phyloP scores from a whole-genome alignment of 441 rosid species.

The Gossypium schwendimanii region DNA sequence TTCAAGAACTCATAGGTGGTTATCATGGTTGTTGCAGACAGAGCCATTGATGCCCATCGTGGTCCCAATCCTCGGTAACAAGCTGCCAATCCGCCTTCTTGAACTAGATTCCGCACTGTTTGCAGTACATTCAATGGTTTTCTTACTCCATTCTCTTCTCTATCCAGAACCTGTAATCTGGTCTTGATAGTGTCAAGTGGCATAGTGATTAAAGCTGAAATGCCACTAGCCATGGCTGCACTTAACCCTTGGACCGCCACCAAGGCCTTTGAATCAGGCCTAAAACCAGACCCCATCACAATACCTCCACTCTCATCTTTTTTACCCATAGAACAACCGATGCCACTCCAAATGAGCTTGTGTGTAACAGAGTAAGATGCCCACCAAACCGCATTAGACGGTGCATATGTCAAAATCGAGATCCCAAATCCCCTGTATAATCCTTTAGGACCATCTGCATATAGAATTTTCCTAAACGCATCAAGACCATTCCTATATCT shows the following conservation, averaged over 20 bases:
- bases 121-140: conserved; percentile 41
- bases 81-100: conserved; percentile 53
- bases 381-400: conserved; percentile 72
- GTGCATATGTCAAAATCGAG: conserved; percentile 66
- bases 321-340: conserved; percentile 35
- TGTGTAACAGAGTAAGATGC: conserved; percentile 57
- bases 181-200: conserved; percentile 91
- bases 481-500: conserved; percentile 55
- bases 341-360: conserved; percentile 42
- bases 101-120: conserved; percentile 36
- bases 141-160: conserved; percentile 59
- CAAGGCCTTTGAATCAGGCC: conserved; percentile 56
- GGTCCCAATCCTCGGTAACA: conserved; percentile 70
- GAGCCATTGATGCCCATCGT: conserved; percentile 62
- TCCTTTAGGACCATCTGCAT: conserved; percentile 51
- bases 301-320: conserved; percentile 18
- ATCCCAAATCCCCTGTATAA: conserved; percentile 67
- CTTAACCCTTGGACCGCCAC: conserved; percentile 72
- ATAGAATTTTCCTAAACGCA: conserved; percentile 51
- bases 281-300: conserved; percentile 14
- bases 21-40: conserved; percentile 63
- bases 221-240: conserved; percentile 81
- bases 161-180: conserved; percentile 62
- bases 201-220: conserved; percentile 71
- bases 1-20: conserved; percentile 62